Evolutionary conservation across 495 filamentous ascomycete genomes (phyloP), one percentile per base, ranked within the genome.

Genomic region (Bryoglossum gracile): DNA sequence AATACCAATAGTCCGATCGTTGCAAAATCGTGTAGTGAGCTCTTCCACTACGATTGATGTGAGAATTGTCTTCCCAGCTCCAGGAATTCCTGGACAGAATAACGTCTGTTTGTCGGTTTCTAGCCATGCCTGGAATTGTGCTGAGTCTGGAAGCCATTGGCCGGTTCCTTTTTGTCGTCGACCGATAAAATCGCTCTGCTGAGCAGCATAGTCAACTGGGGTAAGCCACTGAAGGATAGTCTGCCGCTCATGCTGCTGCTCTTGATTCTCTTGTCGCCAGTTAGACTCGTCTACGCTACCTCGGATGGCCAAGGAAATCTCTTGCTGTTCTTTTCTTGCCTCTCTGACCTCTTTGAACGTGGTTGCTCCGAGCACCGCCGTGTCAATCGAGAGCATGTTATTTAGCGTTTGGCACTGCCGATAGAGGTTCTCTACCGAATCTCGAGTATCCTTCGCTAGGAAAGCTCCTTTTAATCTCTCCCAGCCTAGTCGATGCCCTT

Each of bases 251-350:
- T 19, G 41, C 43, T 46, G 28, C 8, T 17, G 32, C 26, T 50
- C 48, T 51, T 51, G 48, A 39, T 45, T 51, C 40, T 51, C 48
- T 51, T 51, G 48, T 6, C 48, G 40, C 33, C 28, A 18, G 19
- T 36, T 44, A 19, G 48, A 72, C 57, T 70, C 68, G 9, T 65
- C 65, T 8, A 60, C 68, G 14, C 56, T 67, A 8, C 49, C 39
- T 16, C 55, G 71, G 2, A 60, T 60, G 0, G 39, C 23, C 26
- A 66, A 71, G 51, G 46, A 52, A 21, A 32, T 26, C 13, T 35
- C 38, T 24, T 47, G 42, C 43, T 53, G 42, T 53, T 53, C 50
- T 47, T 47, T 47, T 41, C 50, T 47, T 43, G 14, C 43, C 32
- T 53, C 50, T 53, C 24, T 47, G 35, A 46, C 43, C 25, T 53